Base-by-base conservation (phyloP, 768 basidiomycete genomes). In the Leccinum subgranulosum region DNA sequence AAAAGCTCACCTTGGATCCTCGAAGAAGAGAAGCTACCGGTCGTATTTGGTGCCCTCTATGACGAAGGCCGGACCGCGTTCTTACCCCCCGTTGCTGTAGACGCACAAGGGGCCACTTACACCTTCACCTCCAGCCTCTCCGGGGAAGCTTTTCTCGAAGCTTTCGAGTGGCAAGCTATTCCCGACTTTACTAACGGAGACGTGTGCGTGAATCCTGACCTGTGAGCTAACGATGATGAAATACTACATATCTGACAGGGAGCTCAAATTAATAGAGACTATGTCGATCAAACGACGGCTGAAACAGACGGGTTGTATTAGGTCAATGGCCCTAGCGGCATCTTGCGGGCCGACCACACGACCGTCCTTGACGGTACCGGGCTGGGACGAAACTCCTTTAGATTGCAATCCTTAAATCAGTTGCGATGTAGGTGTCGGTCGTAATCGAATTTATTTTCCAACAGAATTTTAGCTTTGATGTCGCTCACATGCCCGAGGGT, bases 271-370 rank as follows among this genome's bases (percentile, higher is more conserved):
- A 45, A n/a, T 60, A 78, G 74, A 28, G 76, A 75, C 62, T 81
- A 79, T 56, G 77, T 82, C 55, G 61, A 73, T 57, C 72, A 78
- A 55, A 62, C 67, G 0, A 84, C 82, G 0, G 86, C 88, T 1
- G 59, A 74, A 21, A 70, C 71, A 11, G 69, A 79, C 56, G 86
- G 87, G 62, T 67, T 90, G 36, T 85, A 83, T 0, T 85, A 74
- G 61, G 75, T 84, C 2, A 75, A 74, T 15, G 76, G 74, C 17
- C 71, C 79, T 52, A 58, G 54, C 46, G 62, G 75, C n/a, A 66
- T 59, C 21, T 54, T 76, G 41, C 64, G 73, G 21, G 66, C 72
- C 2, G 74, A 76, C 51, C 45, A 59, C 45, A 73, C 64, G 11
- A 70, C 74, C 10, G 57, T 57, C 9, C 65, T 76, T 4, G 51